Conservation (phyloP, 2,329 filamentous ascomycete genomes). For the Apiospora phragmitis region DNA sequence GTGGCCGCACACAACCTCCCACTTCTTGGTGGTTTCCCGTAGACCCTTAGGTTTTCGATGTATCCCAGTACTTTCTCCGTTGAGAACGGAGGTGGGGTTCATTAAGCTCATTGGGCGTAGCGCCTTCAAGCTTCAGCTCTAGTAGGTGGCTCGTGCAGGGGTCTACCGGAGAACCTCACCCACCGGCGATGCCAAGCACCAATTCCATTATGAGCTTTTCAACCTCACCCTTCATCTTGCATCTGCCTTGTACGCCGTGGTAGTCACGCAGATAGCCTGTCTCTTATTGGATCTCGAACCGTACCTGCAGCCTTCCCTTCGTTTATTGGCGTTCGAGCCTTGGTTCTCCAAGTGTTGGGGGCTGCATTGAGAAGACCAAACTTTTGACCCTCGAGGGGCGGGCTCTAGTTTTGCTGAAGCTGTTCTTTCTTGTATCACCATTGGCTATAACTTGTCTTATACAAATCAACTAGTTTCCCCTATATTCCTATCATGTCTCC, state of each 20-base stretch:
- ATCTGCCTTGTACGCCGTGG: neutral
- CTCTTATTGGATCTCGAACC: neutral
- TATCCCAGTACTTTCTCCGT: neutral
- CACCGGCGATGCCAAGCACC: neutral
- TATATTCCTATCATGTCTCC: neutral
- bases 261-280: neutral
- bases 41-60: neutral
- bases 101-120: neutral
- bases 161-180: neutral
- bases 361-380: neutral
- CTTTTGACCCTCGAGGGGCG: neutral
- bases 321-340: neutral
- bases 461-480: neutral
- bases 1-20: constrained; percentile 4
- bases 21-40: neutral
- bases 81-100: neutral
- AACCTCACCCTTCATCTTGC: neutral
- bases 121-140: neutral
- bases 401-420: neutral
- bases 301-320: neutral
- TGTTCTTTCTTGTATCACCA: neutral
- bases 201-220: neutral
- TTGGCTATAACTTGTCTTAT: neutral
- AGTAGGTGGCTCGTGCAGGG: constrained; percentile 7
- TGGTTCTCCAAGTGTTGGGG: neutral